Conservation (phyloP, 2,329 filamentous ascomycete genomes). For the Cytospora paraplurivora region DNA sequence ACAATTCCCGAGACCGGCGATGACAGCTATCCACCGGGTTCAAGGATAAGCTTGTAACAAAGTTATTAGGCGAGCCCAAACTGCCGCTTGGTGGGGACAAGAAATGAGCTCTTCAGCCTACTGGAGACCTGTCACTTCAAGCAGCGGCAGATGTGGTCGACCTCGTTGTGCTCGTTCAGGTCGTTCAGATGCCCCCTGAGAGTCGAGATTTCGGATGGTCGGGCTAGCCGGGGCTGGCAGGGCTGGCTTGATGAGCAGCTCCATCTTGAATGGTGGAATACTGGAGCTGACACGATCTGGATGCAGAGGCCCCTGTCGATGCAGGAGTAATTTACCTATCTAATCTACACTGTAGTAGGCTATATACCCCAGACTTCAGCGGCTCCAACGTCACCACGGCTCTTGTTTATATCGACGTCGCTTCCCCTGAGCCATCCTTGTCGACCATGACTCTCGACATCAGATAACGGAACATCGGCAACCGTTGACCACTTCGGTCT, state of each 20-base stretch:
- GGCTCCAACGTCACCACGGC: not conserved
- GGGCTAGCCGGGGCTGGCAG: not conserved
- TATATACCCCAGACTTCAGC: not conserved
- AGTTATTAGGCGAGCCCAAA: not conserved
- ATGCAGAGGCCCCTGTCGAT: not conserved
- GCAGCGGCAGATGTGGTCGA: not conserved
- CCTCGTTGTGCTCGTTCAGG: not conserved
- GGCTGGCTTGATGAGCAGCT: not conserved
- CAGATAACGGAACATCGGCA: not conserved
- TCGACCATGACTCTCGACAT: not conserved
- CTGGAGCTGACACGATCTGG: not conserved
- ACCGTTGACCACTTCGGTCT: not conserved
- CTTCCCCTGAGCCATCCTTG: not conserved
- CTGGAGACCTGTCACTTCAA: not conserved
- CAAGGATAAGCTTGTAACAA: not conserved
- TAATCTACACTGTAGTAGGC: no score
- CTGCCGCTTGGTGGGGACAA: not conserved
- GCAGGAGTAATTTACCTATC: not conserved
- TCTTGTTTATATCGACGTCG: not conserved
- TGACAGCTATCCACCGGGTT: not conserved
- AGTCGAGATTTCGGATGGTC: not conserved
- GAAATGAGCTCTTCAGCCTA: not conserved
- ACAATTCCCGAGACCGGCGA: not conserved
- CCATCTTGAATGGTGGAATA: not conserved
- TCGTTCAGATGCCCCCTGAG: not conserved